Base-by-base conservation (phyloP, 805 yeast genomes). In the Metschnikowia lunata region DNA sequence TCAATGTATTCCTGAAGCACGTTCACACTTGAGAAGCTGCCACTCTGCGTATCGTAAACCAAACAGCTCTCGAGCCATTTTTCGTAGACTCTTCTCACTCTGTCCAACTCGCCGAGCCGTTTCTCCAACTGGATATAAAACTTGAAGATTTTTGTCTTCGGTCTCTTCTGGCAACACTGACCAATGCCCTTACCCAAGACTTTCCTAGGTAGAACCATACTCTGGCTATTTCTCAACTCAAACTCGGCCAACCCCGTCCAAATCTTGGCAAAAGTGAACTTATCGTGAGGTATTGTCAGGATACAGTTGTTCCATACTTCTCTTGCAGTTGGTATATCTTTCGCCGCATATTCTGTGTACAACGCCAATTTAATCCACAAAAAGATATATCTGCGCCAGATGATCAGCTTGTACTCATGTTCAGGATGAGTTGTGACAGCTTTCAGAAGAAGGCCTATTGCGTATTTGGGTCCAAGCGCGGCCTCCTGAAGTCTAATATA, bases 211-310 rank as follows among this genome's bases (percentile, higher is more conserved):
- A 29, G 31, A 4, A 90, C 88, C 9, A 59, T 55, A 0, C 60
- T 14, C 3, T 88, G 45, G 6, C 67, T 69, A 27, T 80, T 78
- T 30, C 98, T 73, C 2, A 90, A 61, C 60, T 86, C 90, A 64
- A 85, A 89, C 46, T 86, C 76, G 2, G 87, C 81, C 60, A 63
- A 83, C 50, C 72, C 62, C 6, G 79, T 72, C 97, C 97, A 90
- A 3, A 85, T 55, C 49, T 85, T 83, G 2, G 80, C 80, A 55
- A 86, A 86, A 0, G 88, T 78, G 55, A 89, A 81, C 8, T 51
- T 42, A 42, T 69, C 66, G 51, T 82, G 84, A 1, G 91, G 88
- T 10, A 84, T 67, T 1, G 69, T 43, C 26, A 67, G 61, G 1
- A 83, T 37, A 12, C 85, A 62, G 34, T 65, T 61, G 26, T 72